These are phyloP conservation scores for Scutellaria barbata DNA, from an alignment of 257 asterid species.

Conservation along the genomic window DNA sequence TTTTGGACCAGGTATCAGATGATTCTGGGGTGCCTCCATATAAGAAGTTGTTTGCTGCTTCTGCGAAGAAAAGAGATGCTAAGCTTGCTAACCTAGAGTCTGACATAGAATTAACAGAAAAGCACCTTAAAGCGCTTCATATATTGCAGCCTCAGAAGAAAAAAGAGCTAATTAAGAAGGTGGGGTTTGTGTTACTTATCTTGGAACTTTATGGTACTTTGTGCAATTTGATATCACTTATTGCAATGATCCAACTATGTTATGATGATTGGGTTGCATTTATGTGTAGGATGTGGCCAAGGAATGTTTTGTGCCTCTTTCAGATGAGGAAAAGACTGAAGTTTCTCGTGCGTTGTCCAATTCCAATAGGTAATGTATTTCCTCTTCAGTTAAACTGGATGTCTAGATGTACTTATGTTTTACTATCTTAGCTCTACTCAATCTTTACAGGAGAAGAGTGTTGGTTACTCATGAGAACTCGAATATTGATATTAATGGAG, in stretches of 20 bases:
- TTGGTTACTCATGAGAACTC: constrained; percentile 70
- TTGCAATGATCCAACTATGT: not conserved
- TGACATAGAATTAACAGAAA: constrained; percentile 47
- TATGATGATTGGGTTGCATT: constrained; percentile 18
- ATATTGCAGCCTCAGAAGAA: constrained; percentile 49
- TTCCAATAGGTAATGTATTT: constrained; percentile 51
- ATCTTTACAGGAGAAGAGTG: constrained; percentile 55
- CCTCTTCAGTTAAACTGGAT: not conserved
- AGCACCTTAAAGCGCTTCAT: constrained; percentile 19
- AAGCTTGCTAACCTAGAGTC: constrained; percentile 34
- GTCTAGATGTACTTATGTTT: not conserved
- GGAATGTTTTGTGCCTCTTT: constrained; percentile 77
- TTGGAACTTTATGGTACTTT: not conserved
- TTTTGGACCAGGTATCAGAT: constrained; percentile 36
- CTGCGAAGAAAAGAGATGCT: constrained; percentile 36
- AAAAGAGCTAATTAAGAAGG: constrained; percentile 54
- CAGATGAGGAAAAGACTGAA: constrained; percentile 57
- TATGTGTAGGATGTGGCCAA: constrained; percentile 53
- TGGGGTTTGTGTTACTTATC: constrained; percentile 31
- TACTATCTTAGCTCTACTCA: constrained; percentile 32
- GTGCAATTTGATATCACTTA: constrained; percentile 28
- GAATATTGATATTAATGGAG: constrained; percentile 80
- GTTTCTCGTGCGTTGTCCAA: constrained; percentile 52
- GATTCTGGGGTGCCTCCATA: constrained; percentile 35
- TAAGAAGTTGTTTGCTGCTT: constrained; percentile 28